Base-by-base conservation (phyloP, 192 early-diverging fungal species). In the Umbelopsis sp. region DNA sequence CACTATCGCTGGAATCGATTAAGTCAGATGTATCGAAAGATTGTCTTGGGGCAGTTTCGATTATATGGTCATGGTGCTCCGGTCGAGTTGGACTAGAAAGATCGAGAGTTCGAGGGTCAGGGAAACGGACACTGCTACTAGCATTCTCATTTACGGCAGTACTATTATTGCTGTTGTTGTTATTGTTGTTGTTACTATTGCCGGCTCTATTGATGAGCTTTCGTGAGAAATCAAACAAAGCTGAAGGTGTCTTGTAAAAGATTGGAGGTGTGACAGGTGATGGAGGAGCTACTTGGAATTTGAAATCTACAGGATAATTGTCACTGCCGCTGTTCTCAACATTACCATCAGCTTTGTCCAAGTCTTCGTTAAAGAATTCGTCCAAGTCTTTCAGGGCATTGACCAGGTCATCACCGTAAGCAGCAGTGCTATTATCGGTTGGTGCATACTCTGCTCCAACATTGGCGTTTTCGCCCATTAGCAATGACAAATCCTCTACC, bases 301-400 rank as follows among this genome's bases (percentile, higher is more conserved):
- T 62, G 56, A 62, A 62, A 62, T 62, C 56, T 3, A 62, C 56
- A 12, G 31, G 31, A 20, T 62, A 62, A 17, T 6, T 41, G 5
- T 62, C 56, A 26, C 12, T 17, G 1, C 29, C 29, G 24, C 31
- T 16, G 34, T 29, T 32, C 12, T 11, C 56, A 36, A 34, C 43
- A 0, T 10, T 14, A 29, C 16, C 70, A 14, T 71, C 67, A 17
- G 52, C 6, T 38, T 73, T 71, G 22, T 83, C 82, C 29, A 51
- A 29, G 54, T 74, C 71, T 66, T 83, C 77, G 26, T 77, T 79
- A 34, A 83, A 83, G 56, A 78, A 80, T 11, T 83, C 82, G 66
- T 83, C 77, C n/a, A 81, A 67, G 31, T 82, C 80, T 49, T 83
- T 72, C 12, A 83, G 54, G 20, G 81, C 72, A 71, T 75, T 78